Conservation (phyloP, 2,329 filamentous ascomycete species). For the Diaporthe citri region DNA sequence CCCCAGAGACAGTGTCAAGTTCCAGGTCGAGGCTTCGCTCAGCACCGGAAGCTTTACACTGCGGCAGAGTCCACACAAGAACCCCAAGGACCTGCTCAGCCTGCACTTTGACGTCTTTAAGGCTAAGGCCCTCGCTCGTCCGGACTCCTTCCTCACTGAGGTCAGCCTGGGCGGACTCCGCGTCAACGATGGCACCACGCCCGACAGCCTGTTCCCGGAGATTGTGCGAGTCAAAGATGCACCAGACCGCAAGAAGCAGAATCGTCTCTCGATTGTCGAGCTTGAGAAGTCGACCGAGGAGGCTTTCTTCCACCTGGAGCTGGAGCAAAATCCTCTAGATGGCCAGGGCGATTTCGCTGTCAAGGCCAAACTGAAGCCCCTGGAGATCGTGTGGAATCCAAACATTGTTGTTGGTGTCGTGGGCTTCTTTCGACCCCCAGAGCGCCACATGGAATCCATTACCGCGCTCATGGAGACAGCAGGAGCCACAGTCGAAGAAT, state of each 20-base stretch:
- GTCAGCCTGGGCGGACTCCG: slow-evolving; percentile 92
- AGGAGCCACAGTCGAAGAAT: slow-evolving; percentile 92
- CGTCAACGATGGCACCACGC: slow-evolving; percentile 95
- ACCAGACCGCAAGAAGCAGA: slow-evolving; percentile 62
- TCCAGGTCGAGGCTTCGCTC: slow-evolving; percentile 93
- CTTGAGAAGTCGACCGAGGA: slow-evolving; percentile 66
- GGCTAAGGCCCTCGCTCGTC: slow-evolving; percentile 88
- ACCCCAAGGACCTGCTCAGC: slow-evolving; percentile 84
- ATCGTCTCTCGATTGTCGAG: slow-evolving; percentile 66
- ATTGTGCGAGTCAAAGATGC: slow-evolving; percentile 97
- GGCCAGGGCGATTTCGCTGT: slow-evolving; percentile 91
- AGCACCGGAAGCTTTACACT: slow-evolving; percentile 96
- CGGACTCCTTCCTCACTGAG: slow-evolving; percentile 90
- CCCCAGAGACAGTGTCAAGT: slow-evolving; percentile 90
- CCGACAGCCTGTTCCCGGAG: slow-evolving; percentile 90
- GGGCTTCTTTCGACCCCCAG: slow-evolving; percentile 96
- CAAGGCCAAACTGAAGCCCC: slow-evolving; percentile 90
- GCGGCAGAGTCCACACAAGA: slow-evolving; percentile 85
- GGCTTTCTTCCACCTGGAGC: slow-evolving; percentile 90
- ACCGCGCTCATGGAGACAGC: slow-evolving; percentile 95
- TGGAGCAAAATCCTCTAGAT: slow-evolving; percentile 96
- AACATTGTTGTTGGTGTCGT: slow-evolving; percentile 90
- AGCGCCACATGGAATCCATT: slow-evolving; percentile 98
- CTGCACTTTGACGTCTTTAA: slow-evolving; percentile 95
- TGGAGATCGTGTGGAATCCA: slow-evolving; percentile 98